Evolutionary conservation across 139 green algal genomes (phyloP), one percentile per base, ranked within the genome.

Genomic region (Desmodesmus armatus): DNA sequence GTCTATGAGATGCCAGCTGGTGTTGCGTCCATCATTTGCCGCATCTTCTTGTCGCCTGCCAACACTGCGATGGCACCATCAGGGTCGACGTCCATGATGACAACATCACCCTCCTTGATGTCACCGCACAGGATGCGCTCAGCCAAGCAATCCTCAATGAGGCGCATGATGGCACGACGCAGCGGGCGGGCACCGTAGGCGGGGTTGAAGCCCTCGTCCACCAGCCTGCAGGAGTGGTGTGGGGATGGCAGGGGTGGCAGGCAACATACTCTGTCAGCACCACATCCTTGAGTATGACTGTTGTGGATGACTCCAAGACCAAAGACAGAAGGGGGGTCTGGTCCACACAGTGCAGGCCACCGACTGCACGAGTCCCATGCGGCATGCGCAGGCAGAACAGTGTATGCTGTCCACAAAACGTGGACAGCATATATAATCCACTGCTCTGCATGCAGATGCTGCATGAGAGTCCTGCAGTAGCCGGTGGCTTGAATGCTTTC

Each of bases 151-250:
- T 99, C 98, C 92, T 99, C 98, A 72, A 99, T 93, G 62, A 99
- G 90, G 7, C 98, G 91, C 97, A 99, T 99, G 93, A 99, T 99
- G 84, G 98, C 97, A 85, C 98, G 95, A 65, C 98, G 93, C 90
- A 99, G 94, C n/a, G 98, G 98, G 81, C 98, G 92, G 0, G 98
- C 98, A 85, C 98, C 98, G 87, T 99, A 99, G 13, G 92, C 89
- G 70, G 98, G 97, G 92, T 97, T 99, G 96, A 99, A 99, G 35
- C 98, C 98, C 93, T 99, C 97, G 66, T 99, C 97, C 63, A 99
- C 97, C 27, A 99, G 92, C 19, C 97, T 91, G 80, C 33, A 80
- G n/a, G n/a, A n/a, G n/a, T n/a, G n/a, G n/a, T n/a, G n/a, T n/a
- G n/a, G n/a, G n/a, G n/a, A n/a, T n/a, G n/a, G n/a, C n/a, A n/a